Conservation (phyloP, 2,329 filamentous ascomycete species). For the Harringtonia lauricola region DNA sequence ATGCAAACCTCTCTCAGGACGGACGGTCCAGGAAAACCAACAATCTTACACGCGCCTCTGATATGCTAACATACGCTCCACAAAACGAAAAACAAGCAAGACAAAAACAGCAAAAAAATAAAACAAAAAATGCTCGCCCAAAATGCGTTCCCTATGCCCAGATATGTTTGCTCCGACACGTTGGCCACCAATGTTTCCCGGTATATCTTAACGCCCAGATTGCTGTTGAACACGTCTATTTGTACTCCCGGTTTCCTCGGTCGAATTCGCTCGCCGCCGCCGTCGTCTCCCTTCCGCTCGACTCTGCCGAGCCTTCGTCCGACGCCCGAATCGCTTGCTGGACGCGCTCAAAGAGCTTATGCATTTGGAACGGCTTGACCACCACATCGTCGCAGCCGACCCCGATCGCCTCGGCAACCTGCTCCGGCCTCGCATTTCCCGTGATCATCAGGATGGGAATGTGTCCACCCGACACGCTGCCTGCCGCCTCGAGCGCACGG, state of each 20-base stretch:
- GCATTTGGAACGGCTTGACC: slow-evolving; percentile 60
- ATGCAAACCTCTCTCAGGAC: not conserved
- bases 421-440: slow-evolving; percentile 55
- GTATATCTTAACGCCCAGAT: too few relatives aligned
- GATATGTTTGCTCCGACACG: too few relatives aligned
- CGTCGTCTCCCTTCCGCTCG: not conserved
- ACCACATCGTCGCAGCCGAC: slow-evolving; percentile 54
- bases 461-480: slow-evolving; percentile 36
- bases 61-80: too few relatives aligned
- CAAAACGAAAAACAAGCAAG: too few relatives aligned
- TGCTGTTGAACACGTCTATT: too few relatives aligned
- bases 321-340: slow-evolving; percentile 28
- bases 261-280: not conserved
- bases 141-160: too few relatives aligned
- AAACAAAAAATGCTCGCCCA: too few relatives aligned
- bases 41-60: too few relatives aligned
- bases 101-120: too few relatives aligned
- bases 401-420: slow-evolving; percentile 38
- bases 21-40: not conserved
- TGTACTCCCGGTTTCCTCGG: not conserved
- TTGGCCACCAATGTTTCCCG: too few relatives aligned
- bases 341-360: slow-evolving; percentile 50
- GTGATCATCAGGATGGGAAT: slow-evolving; percentile 57
- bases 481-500: slow-evolving; percentile 45
- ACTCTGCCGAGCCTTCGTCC: slow-evolving; percentile 9